phyloP scores from a whole-genome alignment of 2,329 filamentous ascomycete species.

The Colletotrichum theobromicola region DNA sequence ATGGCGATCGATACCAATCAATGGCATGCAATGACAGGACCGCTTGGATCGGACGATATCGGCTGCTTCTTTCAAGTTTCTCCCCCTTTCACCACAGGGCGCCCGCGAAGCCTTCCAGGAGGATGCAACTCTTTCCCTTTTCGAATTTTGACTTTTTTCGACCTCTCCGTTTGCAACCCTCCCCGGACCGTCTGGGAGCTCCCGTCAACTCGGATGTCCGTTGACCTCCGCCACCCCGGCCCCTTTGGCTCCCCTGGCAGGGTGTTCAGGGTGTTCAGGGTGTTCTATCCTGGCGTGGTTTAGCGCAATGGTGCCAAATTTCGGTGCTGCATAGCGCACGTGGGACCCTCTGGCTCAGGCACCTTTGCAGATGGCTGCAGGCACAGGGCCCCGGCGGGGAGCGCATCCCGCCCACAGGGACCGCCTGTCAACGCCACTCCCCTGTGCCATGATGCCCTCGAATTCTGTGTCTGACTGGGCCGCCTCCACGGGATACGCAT shows the following conservation, averaged over 20 bases:
- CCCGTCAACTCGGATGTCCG: not conserved
- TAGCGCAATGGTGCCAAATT: constrained; percentile 16
- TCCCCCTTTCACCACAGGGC: constrained; percentile 2
- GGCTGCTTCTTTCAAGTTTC: not conserved
- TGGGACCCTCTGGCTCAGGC: constrained; percentile 17
- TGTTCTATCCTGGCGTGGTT: not conserved
- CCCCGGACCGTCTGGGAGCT: constrained; percentile 12
- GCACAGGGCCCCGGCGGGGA: not conserved
- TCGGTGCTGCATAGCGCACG: constrained; percentile 20
- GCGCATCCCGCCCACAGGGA: constrained; percentile 2
- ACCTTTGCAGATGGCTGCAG: constrained; percentile 19
- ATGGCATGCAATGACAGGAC: not conserved
- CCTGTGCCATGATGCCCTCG: constrained; percentile 6
- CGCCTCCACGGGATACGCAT: not conserved
- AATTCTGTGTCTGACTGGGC: not conserved
- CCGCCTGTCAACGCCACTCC: constrained; percentile 2
- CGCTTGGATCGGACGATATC: not conserved
- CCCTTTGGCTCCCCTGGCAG: constrained; percentile 1
- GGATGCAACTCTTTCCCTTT: constrained; percentile 15
- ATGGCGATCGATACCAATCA: constrained; percentile 6
- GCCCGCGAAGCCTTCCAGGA: not conserved
- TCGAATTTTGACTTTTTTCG: constrained; percentile 13
- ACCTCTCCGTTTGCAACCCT: constrained; percentile 14
- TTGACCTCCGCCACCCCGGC: constrained; percentile 5
- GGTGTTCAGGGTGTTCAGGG: constrained; percentile 1